Evolutionary conservation across 2,329 filamentous ascomycete species (phyloP), one percentile per base, ranked within the genome.

Genomic region (Botrytis elliptica): DNA sequence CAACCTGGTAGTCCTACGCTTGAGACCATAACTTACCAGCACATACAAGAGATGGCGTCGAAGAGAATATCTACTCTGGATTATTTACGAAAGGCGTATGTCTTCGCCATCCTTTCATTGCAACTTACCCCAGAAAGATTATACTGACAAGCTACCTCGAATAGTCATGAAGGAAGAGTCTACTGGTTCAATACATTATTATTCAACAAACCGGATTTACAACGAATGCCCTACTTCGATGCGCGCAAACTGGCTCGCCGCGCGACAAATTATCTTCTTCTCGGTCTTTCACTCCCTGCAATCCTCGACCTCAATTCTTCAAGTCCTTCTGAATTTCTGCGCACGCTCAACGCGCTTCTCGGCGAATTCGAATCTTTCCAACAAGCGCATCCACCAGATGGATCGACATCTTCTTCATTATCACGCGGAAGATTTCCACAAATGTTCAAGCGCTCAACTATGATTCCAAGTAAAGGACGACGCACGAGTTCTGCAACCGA

Each of bases 131-230:
- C 16, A 8, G 18, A 72, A 20, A 38, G 22, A 38, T 52, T 70
- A 40, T 57, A 38, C 72, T 74, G 36, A 70, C 55, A 44, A 42
- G 20, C 38, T 44, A 57, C n/a, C 33, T 18, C 44, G 5, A 57
- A 70, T 81, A 97, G 94, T 42, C 95, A 99, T 81, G 94, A 98
- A 84, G 95, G 95, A 75, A 91, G 94, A 74, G 91, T 97, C 60
- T 98, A 97, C 85, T 98, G 96, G 95, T 98, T 98, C 86, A 98
- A 98, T 84, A 98, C 96, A 0, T 89, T 97, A 75, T 92, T 97
- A 80, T 97, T 97, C 83, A 93, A 94, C 77, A 92, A 93, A 79
- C 83, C 89, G 44, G 94, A 97, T 82, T 87, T 98, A 49, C 85
- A 88, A 70, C 91, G 91, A 80, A 91, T 98, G 85, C 91, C 95